A percentile compares a stretch with the other conserved stretches of the same genome.
Conservation (phyloP, 208 protist species). For the Blechomonas ayalai region DNA sequence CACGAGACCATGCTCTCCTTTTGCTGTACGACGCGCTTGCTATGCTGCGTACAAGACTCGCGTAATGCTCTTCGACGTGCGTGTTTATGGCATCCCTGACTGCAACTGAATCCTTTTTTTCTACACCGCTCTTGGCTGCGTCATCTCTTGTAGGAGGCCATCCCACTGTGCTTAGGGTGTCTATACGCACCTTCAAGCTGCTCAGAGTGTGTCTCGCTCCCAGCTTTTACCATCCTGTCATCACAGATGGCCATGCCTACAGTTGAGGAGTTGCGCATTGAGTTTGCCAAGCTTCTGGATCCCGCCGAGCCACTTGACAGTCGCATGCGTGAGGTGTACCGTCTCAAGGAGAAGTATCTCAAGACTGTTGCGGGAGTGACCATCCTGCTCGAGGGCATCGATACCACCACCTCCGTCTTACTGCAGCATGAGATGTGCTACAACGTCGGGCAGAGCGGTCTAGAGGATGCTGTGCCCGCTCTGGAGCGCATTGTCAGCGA, state of each 20-base stretch:
- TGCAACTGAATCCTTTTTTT: too few relatives aligned
- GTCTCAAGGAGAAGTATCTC: slow-evolving; percentile 70
- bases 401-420: slow-evolving; percentile 89
- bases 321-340: slow-evolving; percentile 83
- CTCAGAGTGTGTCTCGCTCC: too few relatives aligned
- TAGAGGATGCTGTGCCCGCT: slow-evolving; percentile 55
- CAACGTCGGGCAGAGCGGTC: slow-evolving; percentile 94
- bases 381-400: slow-evolving; percentile 61
- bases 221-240: too few relatives aligned
- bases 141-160: too few relatives aligned
- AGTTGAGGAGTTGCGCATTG: slow-evolving; percentile 35
- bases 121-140: too few relatives aligned
- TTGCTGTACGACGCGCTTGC: too few relatives aligned
- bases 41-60: too few relatives aligned
- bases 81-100: too few relatives aligned
- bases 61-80: too few relatives aligned
- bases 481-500: slow-evolving; percentile 72
- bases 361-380: slow-evolving; percentile 42
- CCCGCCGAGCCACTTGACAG: slow-evolving; percentile 67
- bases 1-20: too few relatives aligned
- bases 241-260: slow-evolving; percentile 14
- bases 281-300: slow-evolving; percentile 67
- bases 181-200: too few relatives aligned
- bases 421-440: slow-evolving; percentile 97
- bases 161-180: too few relatives aligned